Evolutionary conservation across 768 basidiomycete genomes (phyloP), one percentile per base, ranked within the genome.

Genomic region (Suillus brevipes): DNA sequence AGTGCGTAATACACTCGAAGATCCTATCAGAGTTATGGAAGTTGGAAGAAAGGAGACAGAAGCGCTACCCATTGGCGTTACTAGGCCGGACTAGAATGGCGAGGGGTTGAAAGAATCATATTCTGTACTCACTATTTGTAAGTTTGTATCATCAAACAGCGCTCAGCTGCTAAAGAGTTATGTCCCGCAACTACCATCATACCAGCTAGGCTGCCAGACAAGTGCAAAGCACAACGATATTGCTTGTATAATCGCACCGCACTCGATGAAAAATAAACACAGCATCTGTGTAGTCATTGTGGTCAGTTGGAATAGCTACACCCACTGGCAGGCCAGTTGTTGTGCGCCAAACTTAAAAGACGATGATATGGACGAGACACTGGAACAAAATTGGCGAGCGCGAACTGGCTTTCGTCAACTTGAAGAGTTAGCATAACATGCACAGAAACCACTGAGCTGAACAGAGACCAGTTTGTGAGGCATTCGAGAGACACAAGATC

Each of bases 231-330:
- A 65, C 59, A 4, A 71, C 23, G 1, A 69, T 67, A 37, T 61
- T 57, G 9, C 60, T 62, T 10, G 69, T 65, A 25, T 65, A 67
- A 71, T n/a, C 2, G 60, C 70, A 25, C 70, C 70, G n/a, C 69
- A 70, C 56, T 71, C 70, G 47, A 70, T 60, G 42, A 71, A 60
- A 60, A 36, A 63, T 63, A 65, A 61, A 66, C 4, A 71, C 65
- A 2, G 64, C 28, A 1, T 57, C 53, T 16, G 37, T 43, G 63
- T 70, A 70, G 20, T 31, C 50, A 52, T 53, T 58, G 18, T 52
- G 18, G 18, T 55, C 50, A 6, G 58, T n/a, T 13, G 28, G 34
- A 8, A 40, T 4, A 37, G 16, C 10, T 34, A 40, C 37, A 20
- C 36, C 42, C 25, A n/a, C n/a, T n/a, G n/a, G n/a, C n/a, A 28